Evolutionary conservation across 345 rosid species (phyloP), one percentile per base, ranked within the genome.

Genomic region (Pugionium cornutum): DNA sequence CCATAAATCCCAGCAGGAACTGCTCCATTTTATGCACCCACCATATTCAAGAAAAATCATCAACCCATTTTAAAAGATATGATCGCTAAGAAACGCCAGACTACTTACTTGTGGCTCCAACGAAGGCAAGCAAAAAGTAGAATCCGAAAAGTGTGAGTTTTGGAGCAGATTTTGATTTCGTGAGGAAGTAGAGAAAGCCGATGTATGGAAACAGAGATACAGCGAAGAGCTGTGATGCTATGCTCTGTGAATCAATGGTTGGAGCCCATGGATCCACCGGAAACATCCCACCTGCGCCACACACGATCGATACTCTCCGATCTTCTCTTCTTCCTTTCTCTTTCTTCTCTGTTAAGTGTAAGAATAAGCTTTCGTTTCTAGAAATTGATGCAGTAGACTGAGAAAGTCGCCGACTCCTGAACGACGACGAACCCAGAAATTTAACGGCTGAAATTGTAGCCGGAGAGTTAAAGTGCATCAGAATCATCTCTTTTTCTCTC

Each of bases 1-100:
- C 95, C 96, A 57, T 90, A 90, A 58, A 94, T 88, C 46, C 97
- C 90, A 10, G 96, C 95, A 9, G 99, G 96, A 74, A 94, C 96
- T 87, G 82, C 29, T 4, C 33, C 42, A 6, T 31, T 54, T 0
- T 18, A 18, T 18, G 18, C 18, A 18, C 18, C 18, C 18, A 18
- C 18, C 18, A 18, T 18, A 18, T 18, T 18, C 18, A 18, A 18
- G 18, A 18, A 18, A 18, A 18, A 18, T 18, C 18, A 18, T 18
- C 18, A 18, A 18, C 18, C 18, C 18, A 18, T 18, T 18, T 0
- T 0, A 18, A 18, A 18, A 18, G 18, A 18, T 18, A 18, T 18
- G 35, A 68, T 49, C 37, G 62, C 25, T 52, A 32, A 68, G 63
- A 71, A 50, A 73, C 65, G 57, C 58, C 40, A 66, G 57, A 60